A percentile compares a stretch with the other conserved stretches of the same genome.
Evolutionary conservation across 202 grass and related monocot genomes (phyloP).

Genomic region (Setaria italica): DNA sequence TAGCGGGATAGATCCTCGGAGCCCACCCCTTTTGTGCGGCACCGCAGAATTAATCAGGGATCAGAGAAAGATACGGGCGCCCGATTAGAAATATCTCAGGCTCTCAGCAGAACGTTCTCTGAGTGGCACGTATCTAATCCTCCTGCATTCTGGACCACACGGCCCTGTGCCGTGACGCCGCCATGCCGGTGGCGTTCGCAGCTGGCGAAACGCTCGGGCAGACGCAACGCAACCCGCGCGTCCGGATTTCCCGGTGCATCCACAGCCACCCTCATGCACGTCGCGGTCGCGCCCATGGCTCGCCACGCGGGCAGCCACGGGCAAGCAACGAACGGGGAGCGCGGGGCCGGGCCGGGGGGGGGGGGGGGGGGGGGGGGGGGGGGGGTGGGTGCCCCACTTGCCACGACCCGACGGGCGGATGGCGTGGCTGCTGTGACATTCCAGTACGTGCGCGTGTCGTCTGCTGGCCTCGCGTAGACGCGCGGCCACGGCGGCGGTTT

Average conservation of each 20-base stretch:
- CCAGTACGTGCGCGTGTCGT: constrained; percentile 18
- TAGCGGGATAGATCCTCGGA: background rate
- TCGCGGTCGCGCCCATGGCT: constrained; percentile 22
- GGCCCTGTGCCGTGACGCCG: background rate
- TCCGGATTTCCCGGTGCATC: background rate
- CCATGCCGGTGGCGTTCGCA: constrained; percentile 22
- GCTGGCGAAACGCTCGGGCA: constrained; percentile 23
- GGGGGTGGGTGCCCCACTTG: background rate
- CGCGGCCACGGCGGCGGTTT: background rate
- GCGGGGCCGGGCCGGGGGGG: too few relatives aligned
- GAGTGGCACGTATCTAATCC: background rate
- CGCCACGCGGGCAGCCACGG: constrained; percentile 22
- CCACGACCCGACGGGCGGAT: background rate
- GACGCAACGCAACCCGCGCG: constrained; percentile 24
- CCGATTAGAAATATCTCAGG: background rate
- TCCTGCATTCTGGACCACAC: background rate
- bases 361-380: too few relatives aligned
- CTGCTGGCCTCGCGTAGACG: background rate
- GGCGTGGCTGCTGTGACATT: background rate
- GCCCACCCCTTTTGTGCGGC: background rate
- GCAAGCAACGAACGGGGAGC: background rate
- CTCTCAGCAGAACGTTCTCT: background rate
- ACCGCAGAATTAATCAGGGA: background rate
- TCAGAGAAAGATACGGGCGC: background rate
- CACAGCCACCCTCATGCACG: background rate